A percentile compares a stretch with the other conserved stretches of the same genome.
These are phyloP conservation scores for Boletus fagicola DNA, from an alignment of 768 basidiomycete species.

Conservation along the genomic window DNA sequence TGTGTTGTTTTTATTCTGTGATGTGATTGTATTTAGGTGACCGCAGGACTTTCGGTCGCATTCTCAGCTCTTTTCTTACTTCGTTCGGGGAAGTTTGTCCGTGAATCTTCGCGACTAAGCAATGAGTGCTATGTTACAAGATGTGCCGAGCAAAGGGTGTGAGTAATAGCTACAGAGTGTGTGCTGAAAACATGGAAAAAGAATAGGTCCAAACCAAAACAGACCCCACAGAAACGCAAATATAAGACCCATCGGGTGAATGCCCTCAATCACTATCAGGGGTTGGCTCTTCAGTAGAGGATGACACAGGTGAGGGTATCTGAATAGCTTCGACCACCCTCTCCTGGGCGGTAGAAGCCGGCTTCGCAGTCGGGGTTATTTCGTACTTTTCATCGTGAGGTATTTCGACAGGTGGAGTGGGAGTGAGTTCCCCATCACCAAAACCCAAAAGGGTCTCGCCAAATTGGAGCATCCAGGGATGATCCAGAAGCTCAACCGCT, in stretches of 20 bases:
- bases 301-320: slow-evolving; percentile 49
- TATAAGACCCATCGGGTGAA: neutral
- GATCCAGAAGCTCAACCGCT: slow-evolving; percentile 79
- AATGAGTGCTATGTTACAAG: slow-evolving; percentile 9
- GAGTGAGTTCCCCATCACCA: slow-evolving; percentile 60
- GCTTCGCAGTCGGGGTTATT: slow-evolving; percentile 50
- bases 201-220: slow-evolving; percentile 2
- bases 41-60: neutral
- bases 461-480: slow-evolving; percentile 88
- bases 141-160: neutral
- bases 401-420: slow-evolving; percentile 45
- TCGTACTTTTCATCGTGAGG: slow-evolving; percentile 51
- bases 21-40: neutral
- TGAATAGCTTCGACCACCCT: slow-evolving; percentile 58
- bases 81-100: neutral
- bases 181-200: neutral
- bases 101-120: neutral
- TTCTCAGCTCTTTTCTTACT: neutral
- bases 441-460: slow-evolving; percentile 67
- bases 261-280: slow-evolving; percentile 27
- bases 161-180: slow-evolving; percentile 20
- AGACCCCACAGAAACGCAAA: neutral
- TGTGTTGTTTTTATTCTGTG: neutral
- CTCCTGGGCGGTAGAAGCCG: slow-evolving; percentile 55
- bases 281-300: slow-evolving; percentile 37